A percentile compares a stretch with the other conserved stretches of the same genome.
Conservation (phyloP, 2,329 filamentous ascomycete genomes). For the Diaporthe destruens region DNA sequence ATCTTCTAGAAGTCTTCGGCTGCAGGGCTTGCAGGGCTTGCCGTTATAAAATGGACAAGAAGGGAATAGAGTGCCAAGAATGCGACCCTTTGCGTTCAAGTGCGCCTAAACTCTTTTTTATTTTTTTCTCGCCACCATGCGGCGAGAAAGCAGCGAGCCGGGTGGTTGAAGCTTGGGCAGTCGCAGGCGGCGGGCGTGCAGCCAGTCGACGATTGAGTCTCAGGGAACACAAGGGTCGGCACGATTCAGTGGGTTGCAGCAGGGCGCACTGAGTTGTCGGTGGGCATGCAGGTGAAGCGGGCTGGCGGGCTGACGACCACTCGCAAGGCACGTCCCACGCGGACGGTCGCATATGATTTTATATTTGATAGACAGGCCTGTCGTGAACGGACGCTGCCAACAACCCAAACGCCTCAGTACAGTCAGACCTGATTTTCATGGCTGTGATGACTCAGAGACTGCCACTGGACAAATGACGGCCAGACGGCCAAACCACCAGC, state of each 20-base stretch:
- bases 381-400: neutral
- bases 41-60: neutral
- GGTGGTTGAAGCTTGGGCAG: neutral
- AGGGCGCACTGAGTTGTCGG: constrained; percentile 12
- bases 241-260: constrained; percentile 32
- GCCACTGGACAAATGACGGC: constrained; percentile 6
- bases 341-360: constrained; percentile 19
- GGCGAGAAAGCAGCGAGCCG: neutral
- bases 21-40: constrained; percentile 22
- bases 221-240: constrained; percentile 22
- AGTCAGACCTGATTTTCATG: neutral
- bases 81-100: constrained; percentile 12
- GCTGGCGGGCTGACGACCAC: constrained; percentile 1
- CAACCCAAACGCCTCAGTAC: neutral
- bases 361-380: neutral
- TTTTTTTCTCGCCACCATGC: constrained; percentile 22
- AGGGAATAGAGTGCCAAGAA: constrained; percentile 8
- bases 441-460: constrained; percentile 32
- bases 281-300: constrained; percentile 30
- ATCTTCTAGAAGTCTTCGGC: constrained; percentile 37
- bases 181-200: neutral
- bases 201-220: constrained; percentile 25
- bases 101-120: constrained; percentile 3
- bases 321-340: neutral
- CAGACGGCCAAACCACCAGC: neutral